Evolutionary conservation across 106 monocot genomes (phyloP).

Genomic region (Dioscorea zingiberensis): DNA sequence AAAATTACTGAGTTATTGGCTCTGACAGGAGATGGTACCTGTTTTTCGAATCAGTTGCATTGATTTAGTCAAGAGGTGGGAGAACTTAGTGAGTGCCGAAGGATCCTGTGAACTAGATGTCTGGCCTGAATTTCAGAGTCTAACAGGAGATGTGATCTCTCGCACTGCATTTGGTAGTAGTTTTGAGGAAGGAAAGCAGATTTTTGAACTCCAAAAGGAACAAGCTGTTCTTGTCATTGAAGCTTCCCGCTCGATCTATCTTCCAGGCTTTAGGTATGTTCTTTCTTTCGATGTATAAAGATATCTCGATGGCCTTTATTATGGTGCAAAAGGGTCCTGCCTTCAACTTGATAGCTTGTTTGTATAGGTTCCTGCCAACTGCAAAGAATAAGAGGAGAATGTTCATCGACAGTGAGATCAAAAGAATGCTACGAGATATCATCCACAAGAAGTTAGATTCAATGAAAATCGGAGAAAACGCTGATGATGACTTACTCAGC

Average conservation of each 20-base stretch:
- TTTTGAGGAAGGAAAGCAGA: background rate
- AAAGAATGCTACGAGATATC: slow-evolving; percentile 10
- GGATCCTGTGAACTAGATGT: slow-evolving; percentile 28
- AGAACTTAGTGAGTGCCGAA: slow-evolving; percentile 2
- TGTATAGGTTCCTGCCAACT: slow-evolving; percentile 1
- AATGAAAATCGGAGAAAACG: background rate
- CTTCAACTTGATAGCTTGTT: background rate
- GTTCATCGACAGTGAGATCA: slow-evolving; percentile 3
- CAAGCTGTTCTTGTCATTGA: background rate
- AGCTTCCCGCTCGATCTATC: background rate
- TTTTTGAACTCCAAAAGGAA: background rate
- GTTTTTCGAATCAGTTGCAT: slow-evolving; percentile 38
- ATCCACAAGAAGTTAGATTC: slow-evolving; percentile 26
- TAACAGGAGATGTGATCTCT: slow-evolving; percentile 30
- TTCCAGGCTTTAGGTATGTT: slow-evolving; percentile 22
- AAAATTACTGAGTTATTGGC: background rate
- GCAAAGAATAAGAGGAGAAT: background rate
- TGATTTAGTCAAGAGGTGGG: slow-evolving; percentile 46
- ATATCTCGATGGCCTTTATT: background rate
- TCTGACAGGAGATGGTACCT: slow-evolving; percentile 48
- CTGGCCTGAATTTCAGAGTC: slow-evolving; percentile 16
- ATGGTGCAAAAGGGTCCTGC: too few species aligned
- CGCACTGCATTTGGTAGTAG: background rate
- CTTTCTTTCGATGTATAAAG: background rate
- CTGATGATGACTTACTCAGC: slow-evolving; percentile 11